phyloP scores from a whole-genome alignment of 2,329 filamentous ascomycete species.

The Cyphellophora europaea region DNA sequence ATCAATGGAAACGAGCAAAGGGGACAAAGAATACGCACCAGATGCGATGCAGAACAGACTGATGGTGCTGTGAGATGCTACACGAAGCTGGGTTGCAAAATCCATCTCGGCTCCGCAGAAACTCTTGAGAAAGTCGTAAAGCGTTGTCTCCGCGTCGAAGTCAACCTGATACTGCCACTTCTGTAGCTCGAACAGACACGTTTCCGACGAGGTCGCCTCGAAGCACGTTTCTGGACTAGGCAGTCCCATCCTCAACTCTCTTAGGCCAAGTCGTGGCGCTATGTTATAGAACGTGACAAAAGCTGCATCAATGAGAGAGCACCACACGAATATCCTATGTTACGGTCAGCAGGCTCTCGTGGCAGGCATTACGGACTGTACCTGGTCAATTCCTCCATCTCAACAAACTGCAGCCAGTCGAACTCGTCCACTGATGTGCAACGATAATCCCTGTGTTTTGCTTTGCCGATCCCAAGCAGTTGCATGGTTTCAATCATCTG shows the following conservation, averaged over 20 bases:
- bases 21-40: too few species aligned
- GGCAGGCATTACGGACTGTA: constrained; percentile 5
- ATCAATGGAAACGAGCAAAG: too few species aligned
- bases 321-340: constrained; percentile 18
- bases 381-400: constrained; percentile 22
- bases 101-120: constrained; percentile 16
- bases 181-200: constrained; percentile 14
- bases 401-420: constrained; percentile 10
- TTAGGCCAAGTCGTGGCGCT: constrained; percentile 20
- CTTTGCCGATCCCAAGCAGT: background rate
- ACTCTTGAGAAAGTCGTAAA: constrained; percentile 13
- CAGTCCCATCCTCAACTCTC: constrained; percentile 21
- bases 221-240: constrained; percentile 21
- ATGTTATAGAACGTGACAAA: constrained; percentile 23
- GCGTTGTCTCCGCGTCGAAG: constrained; percentile 13
- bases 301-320: constrained; percentile 22
- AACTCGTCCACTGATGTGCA: constrained; percentile 2
- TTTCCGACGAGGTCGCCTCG: constrained; percentile 18
- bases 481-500: background rate
- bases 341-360: background rate
- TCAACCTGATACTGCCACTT: constrained; percentile 16
- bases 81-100: constrained; percentile 5
- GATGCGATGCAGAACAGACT: constrained; percentile 18
- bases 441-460: constrained; percentile 3
- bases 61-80: constrained; percentile 15